phyloP scores from a whole-genome alignment of 1,284 basidiomycete species.

The Heterobasidion irregulare region DNA sequence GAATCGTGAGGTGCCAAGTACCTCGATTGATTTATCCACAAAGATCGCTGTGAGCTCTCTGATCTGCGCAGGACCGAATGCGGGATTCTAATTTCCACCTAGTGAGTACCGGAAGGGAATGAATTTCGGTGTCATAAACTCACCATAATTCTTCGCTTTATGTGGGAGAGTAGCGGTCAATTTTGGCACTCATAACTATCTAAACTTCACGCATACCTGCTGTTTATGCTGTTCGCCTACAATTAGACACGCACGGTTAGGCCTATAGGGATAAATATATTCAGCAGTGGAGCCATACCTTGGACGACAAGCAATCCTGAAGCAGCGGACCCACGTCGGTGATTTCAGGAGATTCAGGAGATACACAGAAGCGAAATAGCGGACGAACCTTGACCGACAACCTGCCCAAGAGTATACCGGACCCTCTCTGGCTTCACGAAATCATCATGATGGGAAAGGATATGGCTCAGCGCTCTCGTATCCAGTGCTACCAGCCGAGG shows the following conservation, averaged over 20 bases:
- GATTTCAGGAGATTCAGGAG: not conserved
- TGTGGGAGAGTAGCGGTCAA: not conserved
- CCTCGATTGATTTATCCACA: constrained; percentile 22
- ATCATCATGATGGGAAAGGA: constrained; percentile 34
- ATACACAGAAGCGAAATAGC: not conserved
- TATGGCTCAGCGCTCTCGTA: constrained; percentile 38
- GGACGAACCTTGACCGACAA: constrained; percentile 35
- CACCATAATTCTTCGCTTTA: constrained; percentile 26
- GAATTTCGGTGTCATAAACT: not conserved
- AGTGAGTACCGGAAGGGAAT: not conserved
- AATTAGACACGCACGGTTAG: not conserved
- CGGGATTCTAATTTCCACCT: constrained; percentile 18
- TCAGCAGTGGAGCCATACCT: constrained; percentile 15
- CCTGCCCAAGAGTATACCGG: constrained; percentile 26
- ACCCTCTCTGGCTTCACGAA: constrained; percentile 37
- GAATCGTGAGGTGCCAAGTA: constrained; percentile 2
- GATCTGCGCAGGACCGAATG: constrained; percentile 24
- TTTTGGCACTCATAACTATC: not conserved
- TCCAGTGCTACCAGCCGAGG: constrained; percentile 35
- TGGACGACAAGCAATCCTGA: constrained; percentile 36
- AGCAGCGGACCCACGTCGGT: not conserved
- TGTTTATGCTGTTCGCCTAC: constrained; percentile 33
- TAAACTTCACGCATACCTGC: constrained; percentile 26
- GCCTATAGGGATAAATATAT: not conserved
- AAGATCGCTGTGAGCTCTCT: constrained; percentile 25